Evolutionary conservation across 2,329 filamentous ascomycete genomes (phyloP), one percentile per base, ranked within the genome.

Genomic region (Pyrenophora seminiperda): DNA sequence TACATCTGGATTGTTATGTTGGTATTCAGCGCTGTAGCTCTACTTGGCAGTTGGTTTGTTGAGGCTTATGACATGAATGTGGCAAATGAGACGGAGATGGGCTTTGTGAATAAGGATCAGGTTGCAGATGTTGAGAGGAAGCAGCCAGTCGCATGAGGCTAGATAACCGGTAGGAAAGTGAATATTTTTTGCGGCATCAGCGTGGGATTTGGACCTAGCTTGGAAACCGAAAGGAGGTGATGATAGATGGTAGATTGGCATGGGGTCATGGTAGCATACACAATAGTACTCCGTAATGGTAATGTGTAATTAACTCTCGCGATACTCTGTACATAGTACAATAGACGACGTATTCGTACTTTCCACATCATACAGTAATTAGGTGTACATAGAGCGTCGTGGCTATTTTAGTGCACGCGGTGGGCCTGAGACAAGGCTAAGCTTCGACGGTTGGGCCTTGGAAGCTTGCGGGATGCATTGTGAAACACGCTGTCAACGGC

Each of bases 1-100:
- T 79, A 78, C 31, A 78, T 85, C 14, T 85, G 81, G 79, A 76
- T 80, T 19, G 77, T 83, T 18, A 79, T 83, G 71, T 77, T 77
- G 47, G 82, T 72, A 0, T 70, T 86, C n/a, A 75, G 76, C 9
- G 80, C 70, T 0, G 66, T 81, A 1, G 80, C 79, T 2, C 67
- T 84, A 27, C 39, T 83, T 29, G 69, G 79, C 40, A 83, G 79
- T 58, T 51, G 82, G 1, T 77, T 80, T 53, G 81, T 83, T 2
- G 76, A 83, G 61, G 75, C 58, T 20, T 67, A 69, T 47, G 59
- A 68, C n/a, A 65, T 84, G 53, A 74, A 81, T 51, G 70, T 73
- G 40, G 76, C 71, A 39, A 66, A 79, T 57, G 75, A 76, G 53
- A 79, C 77, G 1, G 71, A 78, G 41, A 80, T 81, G 60, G 78